Base-by-base conservation (phyloP, 345 rosid genomes). In the Camelina hispida region DNA sequence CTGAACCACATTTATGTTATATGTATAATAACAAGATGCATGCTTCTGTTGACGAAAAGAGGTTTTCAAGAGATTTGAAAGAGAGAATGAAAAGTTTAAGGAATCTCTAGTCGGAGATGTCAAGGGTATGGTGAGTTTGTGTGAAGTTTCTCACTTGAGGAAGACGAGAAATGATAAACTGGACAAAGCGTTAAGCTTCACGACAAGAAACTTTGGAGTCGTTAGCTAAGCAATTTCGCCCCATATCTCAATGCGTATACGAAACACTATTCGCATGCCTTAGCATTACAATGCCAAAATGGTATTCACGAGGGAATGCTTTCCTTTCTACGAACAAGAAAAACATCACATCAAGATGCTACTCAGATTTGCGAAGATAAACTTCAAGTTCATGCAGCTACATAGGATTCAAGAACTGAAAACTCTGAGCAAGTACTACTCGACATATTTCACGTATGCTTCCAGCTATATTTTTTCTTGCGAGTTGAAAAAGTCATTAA, bases 161-260 rank as follows among this genome's bases (percentile, higher is more conserved):
- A 47, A 8, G 3, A 16, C 52, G 10, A 47, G 1, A n/a, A 20
- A 47, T 2, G 52, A n/a, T 47, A 47, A n/a, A 3, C 0, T 47
- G 52, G 52, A 47, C 20, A 10, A 47, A 47, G 52, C 52, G 4
- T 47, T 47, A 47, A 47, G 52, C 52, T 47, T 47, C 52, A 47
- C 52, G 9, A 16, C 9, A n/a, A 47, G 9, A 2, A 47, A 47
- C 22, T 11, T 47, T 47, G 52, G 52, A 47, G 9, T 47, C 18
- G 10, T 47, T 47, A 47, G 52, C 52, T 47, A 16, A 47, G 52
- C 18, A 16, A 16, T 3, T 47, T 7, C 52, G 1, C 52, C 22
- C 52, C 52, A 47, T 47, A 47, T 47, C 9, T 47, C 23, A 48
- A 48, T 7, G 23, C 53, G 53, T 17, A 17, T 48, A 48, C 53